Base-by-base conservation (phyloP, 1,284 basidiomycete genomes). In the Xerocomus amazonicus region DNA sequence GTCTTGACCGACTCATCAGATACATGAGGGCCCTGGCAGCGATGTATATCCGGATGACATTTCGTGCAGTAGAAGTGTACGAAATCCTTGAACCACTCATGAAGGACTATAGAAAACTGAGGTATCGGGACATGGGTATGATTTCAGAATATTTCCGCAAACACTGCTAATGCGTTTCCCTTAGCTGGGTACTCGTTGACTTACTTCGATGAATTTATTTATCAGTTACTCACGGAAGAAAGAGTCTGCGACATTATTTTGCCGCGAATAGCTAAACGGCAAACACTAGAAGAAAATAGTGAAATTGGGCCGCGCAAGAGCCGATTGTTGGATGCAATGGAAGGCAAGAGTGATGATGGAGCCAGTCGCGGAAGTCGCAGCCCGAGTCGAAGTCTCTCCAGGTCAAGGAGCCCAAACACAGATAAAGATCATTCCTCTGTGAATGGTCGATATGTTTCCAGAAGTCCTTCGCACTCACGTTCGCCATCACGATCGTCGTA, bases 201-300 rank as follows among this genome's bases (percentile, higher is more conserved):
- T 14, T 88, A 84, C 59, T 92, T 99, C 67, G 97, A 99, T 70
- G 91, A 96, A 65, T 98, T 93, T 64, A 78, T 95, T 47, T 87
- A 98, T 69, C 76, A 83, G 44, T 77, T 99, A 6, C 72, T 99
- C 23, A 83, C 78, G 1, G 85, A 97, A 66, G 95, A 98, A 55
- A 81, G 95, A 52, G 95, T 95, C 2, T 99, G 95, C 69, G 96
- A 99, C 70, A 90, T 94, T 59, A 98, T 98, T 59, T 73, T 99
- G 43, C 97, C 97, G 6, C 84, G 97, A 38, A 72, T 99, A 55
- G 83, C 84, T 3, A 92, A 88, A 72, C 81, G 97, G 16, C 80
- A 85, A 48, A 85, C 92, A 1, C 73, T 99, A 13, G 96, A 99
- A 73, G 93, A 97, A 61, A 89, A 84, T 19, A 90, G 92, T 48